Percentiles rank a stretch among this genome's conserved stretches.
These are phyloP conservation scores for Scleromitrula shiraiana DNA, from an alignment of 2,329 filamentous ascomycete genomes.

Conservation along the genomic window DNA sequence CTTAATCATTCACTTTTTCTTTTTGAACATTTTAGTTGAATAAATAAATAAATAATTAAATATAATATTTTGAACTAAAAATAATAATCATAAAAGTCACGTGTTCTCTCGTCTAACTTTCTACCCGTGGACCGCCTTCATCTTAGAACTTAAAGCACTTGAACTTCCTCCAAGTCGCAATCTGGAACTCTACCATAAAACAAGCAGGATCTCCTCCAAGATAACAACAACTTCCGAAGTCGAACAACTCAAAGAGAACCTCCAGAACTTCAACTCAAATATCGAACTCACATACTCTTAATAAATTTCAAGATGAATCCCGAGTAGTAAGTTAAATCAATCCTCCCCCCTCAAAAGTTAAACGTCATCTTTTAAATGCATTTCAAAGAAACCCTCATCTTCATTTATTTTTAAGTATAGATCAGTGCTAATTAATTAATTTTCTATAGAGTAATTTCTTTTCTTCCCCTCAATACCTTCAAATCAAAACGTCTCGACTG, in stretches of 20 bases:
- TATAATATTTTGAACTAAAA: background rate
- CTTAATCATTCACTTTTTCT: background rate
- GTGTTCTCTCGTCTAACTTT: conserved; percentile 7
- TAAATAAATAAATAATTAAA: background rate
- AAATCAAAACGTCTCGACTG: background rate
- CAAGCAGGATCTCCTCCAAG: background rate
- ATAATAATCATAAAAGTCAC: background rate
- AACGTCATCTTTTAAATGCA: conserved; percentile 8
- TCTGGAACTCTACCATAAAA: conserved; percentile 5
- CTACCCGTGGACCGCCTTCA: conserved; percentile 9
- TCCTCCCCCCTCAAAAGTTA: too few relatives aligned
- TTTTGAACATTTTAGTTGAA: background rate
- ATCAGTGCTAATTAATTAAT: background rate
- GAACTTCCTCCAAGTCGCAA: conserved; percentile 3
- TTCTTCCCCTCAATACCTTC: background rate
- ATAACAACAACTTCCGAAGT: conserved; percentile 11
- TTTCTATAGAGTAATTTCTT: conserved; percentile 1
- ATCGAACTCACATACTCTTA: background rate
- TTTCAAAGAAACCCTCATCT: conserved; percentile 11
- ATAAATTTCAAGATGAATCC: conserved; percentile 71
- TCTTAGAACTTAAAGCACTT: conserved; percentile 12
- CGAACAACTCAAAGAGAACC: conserved; percentile 5
- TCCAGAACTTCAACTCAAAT: conserved; percentile 1
- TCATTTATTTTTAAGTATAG: background rate
- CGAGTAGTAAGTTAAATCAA: conserved; percentile 64